These are phyloP conservation scores for Neckera pumila DNA, from an alignment of 225 moss, liverwort and hornwort genomes.

Conservation along the genomic window DNA sequence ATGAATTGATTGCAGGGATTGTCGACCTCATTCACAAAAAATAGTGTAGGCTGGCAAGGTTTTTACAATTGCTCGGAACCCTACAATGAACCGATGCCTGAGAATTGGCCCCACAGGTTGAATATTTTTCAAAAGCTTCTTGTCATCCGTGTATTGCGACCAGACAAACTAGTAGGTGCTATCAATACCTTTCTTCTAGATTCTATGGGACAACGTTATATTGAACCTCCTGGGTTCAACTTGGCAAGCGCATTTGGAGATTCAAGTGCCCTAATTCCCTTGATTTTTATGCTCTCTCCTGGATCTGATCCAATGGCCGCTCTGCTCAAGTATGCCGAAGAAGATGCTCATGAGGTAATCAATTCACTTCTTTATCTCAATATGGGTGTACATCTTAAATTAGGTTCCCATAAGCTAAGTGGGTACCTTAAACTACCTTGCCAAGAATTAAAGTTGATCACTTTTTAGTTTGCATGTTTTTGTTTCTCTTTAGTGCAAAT, in stretches of 20 bases:
- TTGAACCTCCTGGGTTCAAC: constrained; percentile 74
- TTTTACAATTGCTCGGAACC: constrained; percentile 63
- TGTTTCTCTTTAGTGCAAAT: no score
- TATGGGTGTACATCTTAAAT: accelerated
- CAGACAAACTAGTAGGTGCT: constrained; percentile 57
- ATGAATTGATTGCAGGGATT: constrained; percentile 22
- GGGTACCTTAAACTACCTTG: not conserved
- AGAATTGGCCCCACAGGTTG: constrained; percentile 17
- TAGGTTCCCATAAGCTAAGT: accelerated
- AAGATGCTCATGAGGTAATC: constrained; percentile 13
- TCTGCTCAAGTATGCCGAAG: constrained; percentile 57
- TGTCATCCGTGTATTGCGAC: constrained; percentile 45
- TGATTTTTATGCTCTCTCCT: constrained; percentile 67
- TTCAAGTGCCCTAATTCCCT: constrained; percentile 39
- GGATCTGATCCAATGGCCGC: constrained; percentile 73
- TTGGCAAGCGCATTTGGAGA: constrained; percentile 50
- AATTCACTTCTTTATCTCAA: not conserved
- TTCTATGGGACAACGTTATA: constrained; percentile 50
- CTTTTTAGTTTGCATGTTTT: not conserved
- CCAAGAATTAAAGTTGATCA: not conserved
- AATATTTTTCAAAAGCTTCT: constrained; percentile 41
- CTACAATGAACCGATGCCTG: constrained; percentile 40
- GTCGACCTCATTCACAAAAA: constrained; percentile 16
- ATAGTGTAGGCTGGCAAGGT: constrained; percentile 22
- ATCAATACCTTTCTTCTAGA: constrained; percentile 45